Conservation (phyloP, 192 early-diverging fungal species). For the Linnemannia elongata region DNA sequence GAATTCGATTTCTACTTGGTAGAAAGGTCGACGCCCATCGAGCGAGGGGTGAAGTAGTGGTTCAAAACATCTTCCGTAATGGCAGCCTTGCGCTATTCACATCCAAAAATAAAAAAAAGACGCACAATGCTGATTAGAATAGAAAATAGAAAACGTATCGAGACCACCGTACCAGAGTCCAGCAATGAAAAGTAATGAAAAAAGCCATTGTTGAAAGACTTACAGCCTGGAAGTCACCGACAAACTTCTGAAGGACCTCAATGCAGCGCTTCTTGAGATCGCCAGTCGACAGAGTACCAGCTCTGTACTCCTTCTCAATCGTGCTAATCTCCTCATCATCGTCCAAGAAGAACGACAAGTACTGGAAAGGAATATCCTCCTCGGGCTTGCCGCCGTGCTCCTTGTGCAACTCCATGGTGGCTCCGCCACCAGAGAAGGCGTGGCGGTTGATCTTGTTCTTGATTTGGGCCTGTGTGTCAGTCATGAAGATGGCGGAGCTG, state of each 20-base stretch:
- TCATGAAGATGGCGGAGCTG: constrained; percentile 92
- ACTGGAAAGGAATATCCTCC: constrained; percentile 96
- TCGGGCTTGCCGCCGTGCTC: constrained; percentile 90
- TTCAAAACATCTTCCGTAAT: constrained; percentile 74
- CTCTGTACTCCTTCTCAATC: constrained; percentile 80
- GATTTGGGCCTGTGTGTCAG: constrained; percentile 91
- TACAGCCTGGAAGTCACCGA: constrained; percentile 83
- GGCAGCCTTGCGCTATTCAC: constrained; percentile 61
- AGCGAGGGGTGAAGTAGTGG: constrained; percentile 72
- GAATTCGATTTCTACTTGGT: constrained; percentile 30
- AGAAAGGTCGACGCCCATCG: constrained; percentile 37
- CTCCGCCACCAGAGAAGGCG: constrained; percentile 95
- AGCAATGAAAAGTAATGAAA: background rate
- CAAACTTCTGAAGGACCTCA: constrained; percentile 82
- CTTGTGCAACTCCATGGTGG: constrained; percentile 87
- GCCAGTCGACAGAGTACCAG: constrained; percentile 89
- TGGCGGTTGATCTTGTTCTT: constrained; percentile 98
- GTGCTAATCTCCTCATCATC: constrained; percentile 89
- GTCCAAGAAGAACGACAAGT: constrained; percentile 93
- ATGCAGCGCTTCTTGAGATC: constrained; percentile 93
- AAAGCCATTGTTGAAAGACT: background rate
- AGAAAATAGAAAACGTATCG: background rate
- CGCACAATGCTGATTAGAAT: background rate
- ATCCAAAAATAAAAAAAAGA: background rate
- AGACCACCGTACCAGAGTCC: background rate